Conservation (phyloP, 257 asterid species). For the Buddleja alternifolia region DNA sequence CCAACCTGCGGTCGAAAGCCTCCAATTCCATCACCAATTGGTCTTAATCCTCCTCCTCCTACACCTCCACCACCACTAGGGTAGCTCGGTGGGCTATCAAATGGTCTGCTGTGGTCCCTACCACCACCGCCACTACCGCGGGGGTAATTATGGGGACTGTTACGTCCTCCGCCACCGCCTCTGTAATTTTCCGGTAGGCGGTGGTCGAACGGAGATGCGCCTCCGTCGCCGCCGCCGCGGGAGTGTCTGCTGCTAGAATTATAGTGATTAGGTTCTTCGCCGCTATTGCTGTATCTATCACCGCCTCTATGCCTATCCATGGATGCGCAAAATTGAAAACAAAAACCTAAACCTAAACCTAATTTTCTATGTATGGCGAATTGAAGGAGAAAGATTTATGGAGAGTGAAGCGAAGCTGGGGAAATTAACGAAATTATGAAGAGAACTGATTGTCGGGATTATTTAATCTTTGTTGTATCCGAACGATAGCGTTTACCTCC, state of each 20-base stretch:
- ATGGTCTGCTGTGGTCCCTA: conserved; percentile 49
- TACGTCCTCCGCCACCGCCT: conserved; percentile 44
- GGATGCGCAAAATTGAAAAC: neutral
- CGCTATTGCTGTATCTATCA: conserved; percentile 42
- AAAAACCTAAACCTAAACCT: conserved; percentile 45
- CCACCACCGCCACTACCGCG: conserved; percentile 39
- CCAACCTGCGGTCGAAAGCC: conserved; percentile 33
- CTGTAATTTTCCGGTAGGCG: conserved; percentile 40
- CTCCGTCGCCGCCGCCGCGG: conserved; percentile 37
- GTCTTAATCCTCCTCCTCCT: conserved; percentile 41
- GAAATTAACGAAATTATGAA: neutral
- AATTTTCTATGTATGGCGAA: neutral
- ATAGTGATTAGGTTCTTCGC: conserved; percentile 34
- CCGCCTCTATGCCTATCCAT: conserved; percentile 65
- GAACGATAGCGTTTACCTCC: neutral
- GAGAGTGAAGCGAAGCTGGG: too few relatives aligned
- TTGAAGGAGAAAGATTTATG: conserved; percentile 11
- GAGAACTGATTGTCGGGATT: neutral
- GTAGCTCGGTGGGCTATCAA: conserved; percentile 56
- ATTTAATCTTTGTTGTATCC: neutral
- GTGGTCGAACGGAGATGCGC: conserved; percentile 33
- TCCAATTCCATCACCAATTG: conserved; percentile 39
- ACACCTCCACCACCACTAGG: conserved; percentile 42
- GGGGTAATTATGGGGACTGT: conserved; percentile 33
- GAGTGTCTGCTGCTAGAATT: conserved; percentile 38